These are phyloP conservation scores for Chrysosporium keratinophilum DNA, from an alignment of 2,329 filamentous ascomycete species.

Conservation along the genomic window DNA sequence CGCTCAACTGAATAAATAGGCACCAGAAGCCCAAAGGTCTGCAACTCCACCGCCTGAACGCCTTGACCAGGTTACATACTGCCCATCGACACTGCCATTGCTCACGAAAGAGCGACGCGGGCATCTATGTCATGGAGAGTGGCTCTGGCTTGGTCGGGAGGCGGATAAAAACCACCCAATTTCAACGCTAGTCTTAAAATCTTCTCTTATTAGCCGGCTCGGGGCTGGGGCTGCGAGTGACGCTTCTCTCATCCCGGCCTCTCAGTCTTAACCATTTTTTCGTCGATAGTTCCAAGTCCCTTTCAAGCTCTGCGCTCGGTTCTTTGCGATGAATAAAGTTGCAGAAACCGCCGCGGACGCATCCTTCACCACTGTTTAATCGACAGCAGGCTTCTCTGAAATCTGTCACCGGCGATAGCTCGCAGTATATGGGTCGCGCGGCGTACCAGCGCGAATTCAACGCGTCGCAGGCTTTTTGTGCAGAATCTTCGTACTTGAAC, in stretches of 20 bases:
- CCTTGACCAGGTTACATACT: constrained; percentile 3
- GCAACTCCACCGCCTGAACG: constrained; percentile 9
- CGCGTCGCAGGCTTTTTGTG: constrained; percentile 85
- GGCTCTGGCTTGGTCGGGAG: neutral
- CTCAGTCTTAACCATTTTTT: constrained; percentile 92
- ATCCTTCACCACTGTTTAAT: constrained; percentile 88
- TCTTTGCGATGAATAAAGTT: constrained; percentile 99
- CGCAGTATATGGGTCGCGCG: constrained; percentile 93
- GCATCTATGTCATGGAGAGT: neutral
- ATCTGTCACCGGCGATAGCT: constrained; percentile 91
- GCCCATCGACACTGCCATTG: neutral
- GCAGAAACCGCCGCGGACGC: constrained; percentile 92
- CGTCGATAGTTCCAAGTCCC: constrained; percentile 74
- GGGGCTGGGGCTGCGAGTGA: constrained; percentile 71
- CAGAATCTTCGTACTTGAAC: constrained; percentile 98
- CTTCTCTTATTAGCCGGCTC: constrained; percentile 63
- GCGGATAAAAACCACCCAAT: neutral
- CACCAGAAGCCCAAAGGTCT: neutral
- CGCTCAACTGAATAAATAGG: neutral
- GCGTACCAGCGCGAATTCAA: constrained; percentile 96
- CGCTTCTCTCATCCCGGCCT: constrained; percentile 73
- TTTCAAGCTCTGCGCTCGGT: constrained; percentile 75
- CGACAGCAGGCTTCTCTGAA: constrained; percentile 96
- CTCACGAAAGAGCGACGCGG: neutral
- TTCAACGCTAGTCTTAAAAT: constrained; percentile 38